Percentiles rank a stretch among this genome's conserved stretches.
Conservation (phyloP, 441 rosid genomes). For the Sinapis alba region DNA sequence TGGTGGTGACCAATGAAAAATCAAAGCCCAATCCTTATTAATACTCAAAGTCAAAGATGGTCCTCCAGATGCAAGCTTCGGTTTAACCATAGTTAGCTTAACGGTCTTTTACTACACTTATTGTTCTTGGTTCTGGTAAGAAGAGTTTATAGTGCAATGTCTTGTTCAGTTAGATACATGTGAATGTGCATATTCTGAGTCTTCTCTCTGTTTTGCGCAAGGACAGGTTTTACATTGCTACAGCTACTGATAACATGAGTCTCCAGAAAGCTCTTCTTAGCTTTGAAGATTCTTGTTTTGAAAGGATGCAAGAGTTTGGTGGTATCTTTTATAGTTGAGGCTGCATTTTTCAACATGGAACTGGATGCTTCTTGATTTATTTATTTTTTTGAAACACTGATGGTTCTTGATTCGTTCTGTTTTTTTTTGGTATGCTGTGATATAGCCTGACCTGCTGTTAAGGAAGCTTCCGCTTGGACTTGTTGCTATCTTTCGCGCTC, state of each 20-base stretch:
- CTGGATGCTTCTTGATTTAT: not conserved
- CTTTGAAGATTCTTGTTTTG: constrained; percentile 52
- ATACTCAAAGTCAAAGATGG: constrained; percentile 11
- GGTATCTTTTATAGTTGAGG: not conserved
- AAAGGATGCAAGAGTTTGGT: not conserved
- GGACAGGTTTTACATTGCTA: constrained; percentile 76
- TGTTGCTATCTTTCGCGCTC: constrained; percentile 64
- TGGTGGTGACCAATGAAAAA: not conserved
- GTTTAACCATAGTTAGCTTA: constrained; percentile 7
- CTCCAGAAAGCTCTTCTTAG: constrained; percentile 78
- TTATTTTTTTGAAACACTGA: too few relatives aligned
- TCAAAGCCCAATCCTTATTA: not conserved
- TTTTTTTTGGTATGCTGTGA: not conserved
- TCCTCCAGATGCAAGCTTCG: constrained; percentile 15
- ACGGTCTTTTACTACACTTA: constrained; percentile 55
- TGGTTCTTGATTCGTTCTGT: constrained; percentile 8
- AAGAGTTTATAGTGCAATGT: not conserved
- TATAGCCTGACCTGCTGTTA: constrained; percentile 38
- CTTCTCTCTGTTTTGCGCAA: constrained; percentile 60
- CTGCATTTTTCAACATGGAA: constrained; percentile 2
- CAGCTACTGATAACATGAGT: constrained; percentile 91
- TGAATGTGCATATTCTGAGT: constrained; percentile 37
- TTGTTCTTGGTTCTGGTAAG: constrained; percentile 84
- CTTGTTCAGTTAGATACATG: not conserved
- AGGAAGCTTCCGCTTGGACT: constrained; percentile 63